Percentiles rank a stretch among this genome's conserved stretches.
phyloP scores from a whole-genome alignment of 768 basidiomycete species.

The Lactarius deliciosus region DNA sequence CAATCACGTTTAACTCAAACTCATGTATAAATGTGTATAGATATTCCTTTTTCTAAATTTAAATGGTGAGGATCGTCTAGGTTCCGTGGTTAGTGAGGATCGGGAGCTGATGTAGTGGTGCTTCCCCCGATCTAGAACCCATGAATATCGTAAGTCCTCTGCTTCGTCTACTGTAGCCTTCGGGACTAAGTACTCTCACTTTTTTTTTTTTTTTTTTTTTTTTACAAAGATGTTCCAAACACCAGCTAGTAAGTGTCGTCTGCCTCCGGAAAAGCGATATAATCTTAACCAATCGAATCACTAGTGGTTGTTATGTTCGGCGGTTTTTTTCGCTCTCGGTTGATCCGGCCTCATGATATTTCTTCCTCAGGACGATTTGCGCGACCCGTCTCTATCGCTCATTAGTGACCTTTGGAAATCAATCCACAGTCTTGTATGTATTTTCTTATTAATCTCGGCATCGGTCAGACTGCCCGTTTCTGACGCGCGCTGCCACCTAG shows the following conservation, averaged over 20 bases:
- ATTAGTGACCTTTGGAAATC: neutral
- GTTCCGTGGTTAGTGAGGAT: neutral
- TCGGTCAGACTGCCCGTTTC: neutral
- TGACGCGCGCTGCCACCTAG: neutral
- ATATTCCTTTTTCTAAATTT: conserved; percentile 15
- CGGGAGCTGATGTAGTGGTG: neutral
- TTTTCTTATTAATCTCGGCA: neutral
- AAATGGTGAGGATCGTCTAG: conserved; percentile 3
- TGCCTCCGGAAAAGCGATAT: neutral
- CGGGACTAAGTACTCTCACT: neutral
- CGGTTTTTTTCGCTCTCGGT: neutral
- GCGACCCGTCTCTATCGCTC: conserved; percentile 16
- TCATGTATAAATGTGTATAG: neutral
- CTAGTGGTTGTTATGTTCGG: neutral
- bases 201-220: too few relatives aligned
- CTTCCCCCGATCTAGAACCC: conserved; percentile 1
- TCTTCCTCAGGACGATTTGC: conserved; percentile 5
- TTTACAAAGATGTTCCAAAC: conserved; percentile 12
- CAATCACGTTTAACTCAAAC: neutral
- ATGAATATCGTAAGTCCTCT: conserved; percentile 6
- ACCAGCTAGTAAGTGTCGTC: neutral
- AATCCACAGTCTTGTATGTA: neutral
- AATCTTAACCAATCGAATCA: neutral
- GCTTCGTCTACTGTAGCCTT: neutral
- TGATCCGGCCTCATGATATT: neutral